Evolutionary conservation across 2,329 filamentous ascomycete genomes (phyloP), one percentile per base, ranked within the genome.

Genomic region (Aspergillus unguis): DNA sequence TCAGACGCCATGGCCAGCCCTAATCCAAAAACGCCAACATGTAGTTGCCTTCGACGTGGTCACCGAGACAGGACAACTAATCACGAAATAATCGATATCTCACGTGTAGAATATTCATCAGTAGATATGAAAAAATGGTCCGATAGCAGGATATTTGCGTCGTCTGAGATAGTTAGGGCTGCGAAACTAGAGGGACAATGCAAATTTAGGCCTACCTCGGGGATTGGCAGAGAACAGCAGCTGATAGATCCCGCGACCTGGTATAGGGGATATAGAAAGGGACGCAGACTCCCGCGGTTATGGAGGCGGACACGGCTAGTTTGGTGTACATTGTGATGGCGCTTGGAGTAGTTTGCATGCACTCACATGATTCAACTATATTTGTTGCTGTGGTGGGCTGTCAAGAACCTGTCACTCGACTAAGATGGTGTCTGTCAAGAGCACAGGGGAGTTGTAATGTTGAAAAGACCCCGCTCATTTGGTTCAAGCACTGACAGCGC

Each of bases 181-280:
- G 11, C 9, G 23, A 7, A 8, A 28, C 9, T 10, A 4, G 17
- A 43, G 5, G 8, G 6, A 31, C 6, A 1, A 31, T 8, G 8
- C 11, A n/a, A 10, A 23, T 9, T 3, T 17, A 1, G n/a, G 5
- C 1, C 26, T 29, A 36, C 33, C 33, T 36, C 3, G 5, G 17
- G 33, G 7, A 8, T 9, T 17, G 11, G 17, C 17, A 5, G 33
- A 3, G 5, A 7, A 2, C 31, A n/a, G 17, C 27, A 3, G 26
- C 11, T 23, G n/a, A 7, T 3, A 7, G 11, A 11, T 48, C 17
- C 23, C 28, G 48, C 1, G 55, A 55, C 6, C 11, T 44, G 2
- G 25, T 9, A 36, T 57, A 57, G 5, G 55, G 55, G 1, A 53
- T 11, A 23, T 53, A 52, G 43, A 55, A 57, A 1, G 55, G 55